These are phyloP conservation scores for Pyrenophora seminiperda DNA, from an alignment of 2,329 filamentous ascomycete genomes.

Conservation along the genomic window DNA sequence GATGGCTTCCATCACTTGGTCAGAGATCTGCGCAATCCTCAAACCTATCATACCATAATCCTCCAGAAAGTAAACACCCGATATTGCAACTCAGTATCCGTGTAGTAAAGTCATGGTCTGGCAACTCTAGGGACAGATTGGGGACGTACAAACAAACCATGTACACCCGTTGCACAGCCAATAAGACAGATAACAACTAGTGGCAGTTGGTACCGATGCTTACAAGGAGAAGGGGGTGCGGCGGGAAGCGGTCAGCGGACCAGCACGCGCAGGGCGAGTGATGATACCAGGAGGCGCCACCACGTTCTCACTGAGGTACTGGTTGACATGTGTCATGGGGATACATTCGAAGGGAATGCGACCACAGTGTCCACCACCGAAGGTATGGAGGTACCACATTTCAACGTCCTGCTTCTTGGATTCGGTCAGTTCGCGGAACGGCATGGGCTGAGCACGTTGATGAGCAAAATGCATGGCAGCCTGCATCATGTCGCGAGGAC, in stretches of 20 bases:
- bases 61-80: constrained; percentile 14
- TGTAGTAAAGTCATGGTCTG: constrained; percentile 15
- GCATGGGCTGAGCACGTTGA: constrained; percentile 19
- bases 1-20: constrained; percentile 21
- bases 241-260: constrained; percentile 11
- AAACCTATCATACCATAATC: constrained; percentile 16
- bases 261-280: constrained; percentile 17
- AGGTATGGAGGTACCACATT: constrained; percentile 28
- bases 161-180: constrained; percentile 2
- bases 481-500: constrained; percentile 52
- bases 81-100: constrained; percentile 15
- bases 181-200: constrained; percentile 6
- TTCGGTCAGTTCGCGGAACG: constrained; percentile 20
- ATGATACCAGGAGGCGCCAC: constrained; percentile 28
- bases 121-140: constrained; percentile 21
- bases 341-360: constrained; percentile 37
- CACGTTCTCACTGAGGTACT: constrained; percentile 26
- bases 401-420: constrained; percentile 32
- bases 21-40: constrained; percentile 26
- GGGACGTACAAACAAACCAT: constrained; percentile 15
- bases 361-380: constrained; percentile 27
- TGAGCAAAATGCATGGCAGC: constrained; percentile 25
- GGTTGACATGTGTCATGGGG: constrained; percentile 27
- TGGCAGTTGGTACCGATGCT: constrained; percentile 1
- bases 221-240: constrained; percentile 21